Conservation (phyloP, 2,329 filamentous ascomycete genomes). For the Blastomyces parvus region DNA sequence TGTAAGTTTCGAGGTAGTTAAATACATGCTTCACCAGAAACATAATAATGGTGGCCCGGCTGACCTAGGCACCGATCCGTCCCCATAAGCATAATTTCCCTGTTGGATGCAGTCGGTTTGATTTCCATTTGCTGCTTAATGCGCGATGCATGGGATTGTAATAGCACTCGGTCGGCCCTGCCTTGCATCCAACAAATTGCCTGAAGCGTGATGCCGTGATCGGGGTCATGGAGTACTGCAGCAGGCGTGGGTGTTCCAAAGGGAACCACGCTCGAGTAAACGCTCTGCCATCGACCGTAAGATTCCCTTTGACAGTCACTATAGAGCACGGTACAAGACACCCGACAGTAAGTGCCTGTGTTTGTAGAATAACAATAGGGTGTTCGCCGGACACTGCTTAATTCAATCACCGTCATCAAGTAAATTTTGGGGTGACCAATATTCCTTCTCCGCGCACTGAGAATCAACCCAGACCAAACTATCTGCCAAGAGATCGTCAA, state of each 20-base stretch:
- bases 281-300: not conserved
- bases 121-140: not conserved
- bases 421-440: constrained; percentile 56
- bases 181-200: not conserved
- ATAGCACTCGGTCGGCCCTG: not conserved
- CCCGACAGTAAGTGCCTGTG: too few species aligned
- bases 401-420: constrained; percentile 34
- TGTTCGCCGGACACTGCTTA: not conserved
- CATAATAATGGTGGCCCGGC: too few species aligned
- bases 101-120: not conserved
- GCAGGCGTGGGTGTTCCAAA: not conserved
- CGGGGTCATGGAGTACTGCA: not conserved
- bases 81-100: not conserved
- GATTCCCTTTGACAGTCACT: not conserved
- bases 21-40: too few species aligned
- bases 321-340: not conserved
- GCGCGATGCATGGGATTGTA: not conserved
- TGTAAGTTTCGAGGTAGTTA: too few species aligned
- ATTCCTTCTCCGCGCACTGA: constrained; percentile 78
- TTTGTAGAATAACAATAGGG: not conserved
- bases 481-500: constrained; percentile 81
- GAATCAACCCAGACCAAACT: constrained; percentile 91
- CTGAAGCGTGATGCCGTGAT: not conserved
- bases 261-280: not conserved
- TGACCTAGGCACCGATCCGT: too few species aligned